A percentile compares a stretch with the other conserved stretches of the same genome.
phyloP scores from a whole-genome alignment of 164 flowering plant genomes.

The Protea cynaroides region DNA sequence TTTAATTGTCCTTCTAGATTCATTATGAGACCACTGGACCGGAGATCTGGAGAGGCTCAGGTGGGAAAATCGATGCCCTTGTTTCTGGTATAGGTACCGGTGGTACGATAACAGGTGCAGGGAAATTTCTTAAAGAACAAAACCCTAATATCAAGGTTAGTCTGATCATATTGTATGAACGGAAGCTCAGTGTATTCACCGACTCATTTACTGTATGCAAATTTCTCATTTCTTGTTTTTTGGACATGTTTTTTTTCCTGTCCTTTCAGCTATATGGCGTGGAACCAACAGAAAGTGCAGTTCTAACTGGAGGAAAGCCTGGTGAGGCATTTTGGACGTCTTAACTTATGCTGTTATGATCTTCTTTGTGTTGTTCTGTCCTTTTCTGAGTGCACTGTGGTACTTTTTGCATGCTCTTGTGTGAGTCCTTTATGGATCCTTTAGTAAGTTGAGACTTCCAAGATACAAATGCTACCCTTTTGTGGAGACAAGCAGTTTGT shows the following conservation, averaged over 20 bases:
- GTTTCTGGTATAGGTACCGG: constrained; percentile 87
- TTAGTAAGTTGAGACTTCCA: too few relatives aligned
- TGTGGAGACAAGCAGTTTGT: too few relatives aligned
- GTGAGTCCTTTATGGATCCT: too few relatives aligned
- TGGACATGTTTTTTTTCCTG: not conserved
- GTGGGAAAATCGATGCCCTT: constrained; percentile 65
- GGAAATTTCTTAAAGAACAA: constrained; percentile 60
- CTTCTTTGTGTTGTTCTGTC: not conserved
- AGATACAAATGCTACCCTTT: too few relatives aligned
- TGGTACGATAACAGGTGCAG: constrained; percentile 78
- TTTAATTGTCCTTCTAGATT: constrained; percentile 28
- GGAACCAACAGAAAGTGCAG: constrained; percentile 80
- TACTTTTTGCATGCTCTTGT: too few relatives aligned
- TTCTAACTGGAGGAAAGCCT: constrained; percentile 76
- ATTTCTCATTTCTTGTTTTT: not conserved
- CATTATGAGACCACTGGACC: constrained; percentile 92
- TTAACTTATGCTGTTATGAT: too few relatives aligned
- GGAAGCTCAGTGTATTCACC: not conserved
- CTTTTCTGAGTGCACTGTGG: too few relatives aligned
- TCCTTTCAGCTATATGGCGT: constrained; percentile 56
- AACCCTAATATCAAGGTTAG: constrained; percentile 66
- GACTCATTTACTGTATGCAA: too few relatives aligned
- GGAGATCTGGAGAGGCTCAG: constrained; percentile 71
- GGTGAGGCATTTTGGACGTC: constrained; percentile 35
- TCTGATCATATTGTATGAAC: constrained; percentile 3